phyloP scores from a whole-genome alignment of 768 basidiomycete genomes.

The Lentinus brumalis region DNA sequence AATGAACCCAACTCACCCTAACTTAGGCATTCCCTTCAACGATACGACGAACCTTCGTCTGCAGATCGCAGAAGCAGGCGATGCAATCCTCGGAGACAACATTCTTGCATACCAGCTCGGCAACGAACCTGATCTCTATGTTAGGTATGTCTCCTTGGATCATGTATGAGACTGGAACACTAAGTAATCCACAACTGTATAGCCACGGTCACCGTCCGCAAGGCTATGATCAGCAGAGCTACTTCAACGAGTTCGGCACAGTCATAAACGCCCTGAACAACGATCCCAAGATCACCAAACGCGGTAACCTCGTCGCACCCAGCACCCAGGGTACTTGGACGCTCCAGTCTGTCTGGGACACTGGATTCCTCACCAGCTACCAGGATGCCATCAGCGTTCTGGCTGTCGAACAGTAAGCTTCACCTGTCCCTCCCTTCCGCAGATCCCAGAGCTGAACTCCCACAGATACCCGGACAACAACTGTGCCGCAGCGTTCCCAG shows the following conservation, averaged over 20 bases:
- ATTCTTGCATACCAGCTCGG: conserved; percentile 68
- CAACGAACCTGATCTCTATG: conserved; percentile 81
- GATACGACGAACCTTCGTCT: conserved; percentile 55
- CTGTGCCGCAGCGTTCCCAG: conserved; percentile 33
- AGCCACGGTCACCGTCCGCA: conserved; percentile 39
- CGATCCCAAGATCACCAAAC: conserved; percentile 31
- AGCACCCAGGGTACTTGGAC: conserved; percentile 25
- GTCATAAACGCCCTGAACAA: conserved; percentile 47
- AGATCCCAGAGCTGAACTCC: neutral
- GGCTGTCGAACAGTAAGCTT: conserved; percentile 41
- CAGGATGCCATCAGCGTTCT: conserved; percentile 38
- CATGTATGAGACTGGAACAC: neutral
- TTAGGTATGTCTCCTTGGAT: conserved; percentile 20
- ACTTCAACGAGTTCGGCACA: conserved; percentile 51
- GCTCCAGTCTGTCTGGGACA: conserved; percentile 27
- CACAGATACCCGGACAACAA: conserved; percentile 40
- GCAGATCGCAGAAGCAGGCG: conserved; percentile 55
- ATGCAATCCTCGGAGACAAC: conserved; percentile 64
- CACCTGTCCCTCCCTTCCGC: neutral
- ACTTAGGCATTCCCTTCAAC: conserved; percentile 62
- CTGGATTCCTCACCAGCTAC: conserved; percentile 30
- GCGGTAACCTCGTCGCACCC: conserved; percentile 35
- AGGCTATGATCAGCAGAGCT: conserved; percentile 44
- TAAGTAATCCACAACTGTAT: neutral
- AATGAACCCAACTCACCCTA: neutral